Evolutionary conservation across 176 grass and related monocot genomes (phyloP).

Genomic region (Melocanna baccifera): DNA sequence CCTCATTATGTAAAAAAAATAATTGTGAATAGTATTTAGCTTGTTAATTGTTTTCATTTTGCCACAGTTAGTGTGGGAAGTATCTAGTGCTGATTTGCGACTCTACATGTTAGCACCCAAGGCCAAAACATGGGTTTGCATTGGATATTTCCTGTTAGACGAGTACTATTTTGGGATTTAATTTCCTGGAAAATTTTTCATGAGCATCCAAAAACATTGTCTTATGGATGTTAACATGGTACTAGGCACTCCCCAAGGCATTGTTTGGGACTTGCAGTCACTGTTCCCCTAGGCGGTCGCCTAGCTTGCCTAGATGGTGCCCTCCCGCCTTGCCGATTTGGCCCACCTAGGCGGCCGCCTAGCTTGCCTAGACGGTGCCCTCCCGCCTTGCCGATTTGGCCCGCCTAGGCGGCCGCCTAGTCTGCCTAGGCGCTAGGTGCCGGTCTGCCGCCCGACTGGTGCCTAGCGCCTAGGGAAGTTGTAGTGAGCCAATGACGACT

Average conservation of each 20-base stretch:
- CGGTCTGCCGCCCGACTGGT: too few relatives aligned
- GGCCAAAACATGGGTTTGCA: not conserved
- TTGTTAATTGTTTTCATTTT: constrained; percentile 9
- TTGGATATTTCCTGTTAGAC: not conserved
- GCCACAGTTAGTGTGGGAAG: not conserved
- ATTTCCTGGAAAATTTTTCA: not conserved
- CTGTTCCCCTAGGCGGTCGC: too few relatives aligned
- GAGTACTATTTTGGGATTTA: not conserved
- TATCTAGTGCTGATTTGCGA: not conserved
- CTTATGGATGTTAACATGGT: not conserved
- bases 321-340: too few relatives aligned
- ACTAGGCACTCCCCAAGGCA: not conserved
- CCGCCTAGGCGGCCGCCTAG: too few relatives aligned
- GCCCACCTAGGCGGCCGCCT: too few relatives aligned
- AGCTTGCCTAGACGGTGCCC: too few relatives aligned
- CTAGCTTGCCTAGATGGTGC: too few relatives aligned
- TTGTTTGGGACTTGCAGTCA: not conserved
- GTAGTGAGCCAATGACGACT: not conserved
- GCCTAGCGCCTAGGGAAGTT: too few relatives aligned
- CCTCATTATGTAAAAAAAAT: not conserved
- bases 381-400: too few relatives aligned
- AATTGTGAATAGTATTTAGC: not conserved
- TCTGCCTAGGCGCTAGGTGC: too few relatives aligned
- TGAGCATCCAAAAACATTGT: not conserved
- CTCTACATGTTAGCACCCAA: not conserved